Percentiles rank a stretch among this genome's conserved stretches.
These are phyloP conservation scores for Lecanicillium sp. DNA, from an alignment of 2,329 filamentous ascomycete genomes.

Conservation along the genomic window DNA sequence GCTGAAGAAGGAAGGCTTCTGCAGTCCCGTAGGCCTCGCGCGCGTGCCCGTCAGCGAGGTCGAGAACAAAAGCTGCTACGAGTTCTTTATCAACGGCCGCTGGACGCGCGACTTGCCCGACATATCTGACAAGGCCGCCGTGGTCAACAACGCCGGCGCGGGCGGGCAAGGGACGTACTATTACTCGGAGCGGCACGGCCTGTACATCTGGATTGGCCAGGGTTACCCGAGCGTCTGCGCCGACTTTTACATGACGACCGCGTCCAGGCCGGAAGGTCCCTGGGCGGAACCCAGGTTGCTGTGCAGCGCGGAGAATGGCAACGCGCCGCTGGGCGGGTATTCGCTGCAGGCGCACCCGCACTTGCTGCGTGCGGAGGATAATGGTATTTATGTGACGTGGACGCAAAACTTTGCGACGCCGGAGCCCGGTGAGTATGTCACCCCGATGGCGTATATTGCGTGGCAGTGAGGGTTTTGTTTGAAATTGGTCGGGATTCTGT, in stretches of 20 bases:
- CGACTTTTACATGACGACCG: not conserved
- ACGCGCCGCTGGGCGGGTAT: not conserved
- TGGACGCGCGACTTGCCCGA: not conserved
- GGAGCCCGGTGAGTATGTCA: too few relatives aligned
- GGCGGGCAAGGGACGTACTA: slow-evolving; percentile 1
- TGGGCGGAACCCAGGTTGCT: not conserved
- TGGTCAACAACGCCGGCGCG: not conserved
- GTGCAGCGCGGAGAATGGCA: not conserved
- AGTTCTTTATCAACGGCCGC: not conserved
- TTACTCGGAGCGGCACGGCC: not conserved
- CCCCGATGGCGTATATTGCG: too few relatives aligned
- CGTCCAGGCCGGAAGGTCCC: not conserved
- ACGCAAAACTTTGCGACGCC: too few relatives aligned
- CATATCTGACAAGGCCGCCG: not conserved
- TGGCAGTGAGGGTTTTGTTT: too few relatives aligned
- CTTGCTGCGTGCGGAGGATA: too few relatives aligned
- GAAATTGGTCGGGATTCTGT: too few relatives aligned
- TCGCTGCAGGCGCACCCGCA: slow-evolving; percentile 2
- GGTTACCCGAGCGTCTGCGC: not conserved
- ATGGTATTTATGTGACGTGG: too few relatives aligned
- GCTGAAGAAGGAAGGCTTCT: not conserved
- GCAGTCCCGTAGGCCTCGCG: not conserved
- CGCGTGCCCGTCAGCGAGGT: not conserved
- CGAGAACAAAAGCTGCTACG: not conserved
- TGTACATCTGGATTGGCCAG: slow-evolving; percentile 1